Evolutionary conservation across 768 basidiomycete genomes (phyloP).

Genomic region (Baorangia bicolor): DNA sequence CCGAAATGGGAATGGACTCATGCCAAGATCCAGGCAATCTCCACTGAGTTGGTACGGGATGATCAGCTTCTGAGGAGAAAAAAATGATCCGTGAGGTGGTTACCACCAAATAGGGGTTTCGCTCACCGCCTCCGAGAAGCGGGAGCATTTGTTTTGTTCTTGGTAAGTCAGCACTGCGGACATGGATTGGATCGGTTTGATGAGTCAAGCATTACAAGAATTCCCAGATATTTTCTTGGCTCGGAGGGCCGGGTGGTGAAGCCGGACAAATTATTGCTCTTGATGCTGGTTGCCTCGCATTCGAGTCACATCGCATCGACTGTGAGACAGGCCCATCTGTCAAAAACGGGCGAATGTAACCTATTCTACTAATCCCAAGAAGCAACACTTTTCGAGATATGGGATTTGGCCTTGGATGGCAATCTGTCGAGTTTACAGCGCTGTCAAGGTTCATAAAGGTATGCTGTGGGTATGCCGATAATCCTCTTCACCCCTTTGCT

Average conservation of each 20-base stretch:
- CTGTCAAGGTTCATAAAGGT: background rate
- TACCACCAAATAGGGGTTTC: background rate
- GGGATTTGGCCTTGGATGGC: background rate
- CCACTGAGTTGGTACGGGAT: background rate
- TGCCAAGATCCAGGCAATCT: background rate
- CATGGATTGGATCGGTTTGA: too few relatives aligned
- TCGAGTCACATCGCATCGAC: background rate
- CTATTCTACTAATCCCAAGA: too few relatives aligned
- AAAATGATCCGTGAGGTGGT: background rate
- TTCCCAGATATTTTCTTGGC: background rate
- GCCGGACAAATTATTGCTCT: background rate
- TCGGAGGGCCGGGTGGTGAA: background rate
- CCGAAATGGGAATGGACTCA: background rate
- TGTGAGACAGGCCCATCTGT: background rate
- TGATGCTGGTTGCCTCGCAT: background rate
- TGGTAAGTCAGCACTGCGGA: too few relatives aligned
- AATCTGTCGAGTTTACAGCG: background rate
- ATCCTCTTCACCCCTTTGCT: background rate
- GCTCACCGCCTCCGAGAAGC: background rate
- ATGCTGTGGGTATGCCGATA: too few relatives aligned
- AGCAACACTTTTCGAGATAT: too few relatives aligned
- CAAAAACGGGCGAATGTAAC: too few relatives aligned
- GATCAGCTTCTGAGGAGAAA: background rate
- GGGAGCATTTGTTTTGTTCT: too few relatives aligned
- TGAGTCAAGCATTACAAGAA: too few relatives aligned